phyloP scores from a whole-genome alignment of 352 stramenopile species.

The Phytopythium helicoides region DNA sequence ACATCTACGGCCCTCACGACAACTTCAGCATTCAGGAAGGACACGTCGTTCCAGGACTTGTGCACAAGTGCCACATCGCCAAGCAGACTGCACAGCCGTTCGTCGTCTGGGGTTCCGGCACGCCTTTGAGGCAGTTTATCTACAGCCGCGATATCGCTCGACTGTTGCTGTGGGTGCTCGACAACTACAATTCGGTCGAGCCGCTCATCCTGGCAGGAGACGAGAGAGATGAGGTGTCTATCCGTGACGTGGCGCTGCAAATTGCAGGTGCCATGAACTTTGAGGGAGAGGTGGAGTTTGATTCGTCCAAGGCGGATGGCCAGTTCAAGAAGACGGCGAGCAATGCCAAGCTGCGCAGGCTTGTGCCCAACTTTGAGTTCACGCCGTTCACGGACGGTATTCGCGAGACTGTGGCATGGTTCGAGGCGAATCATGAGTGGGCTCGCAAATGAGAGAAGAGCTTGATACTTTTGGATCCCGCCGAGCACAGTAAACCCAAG shows the following conservation, averaged over 20 bases:
- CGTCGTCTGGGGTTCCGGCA: conserved; percentile 94
- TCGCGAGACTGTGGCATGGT: conserved; percentile 49
- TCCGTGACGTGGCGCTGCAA: conserved; percentile 89
- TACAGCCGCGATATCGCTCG: conserved; percentile 94
- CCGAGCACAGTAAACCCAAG: too few species aligned
- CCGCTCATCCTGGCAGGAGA: conserved; percentile 96
- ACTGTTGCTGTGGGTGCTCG: conserved; percentile 88
- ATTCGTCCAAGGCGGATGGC: conserved; percentile 95
- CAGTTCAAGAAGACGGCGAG: conserved; percentile 99
- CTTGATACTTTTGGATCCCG: too few species aligned
- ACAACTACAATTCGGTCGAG: conserved; percentile 83
- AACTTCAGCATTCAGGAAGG: conserved; percentile 98
- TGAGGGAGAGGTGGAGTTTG: conserved; percentile 83
- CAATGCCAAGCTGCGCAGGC: conserved; percentile 93
- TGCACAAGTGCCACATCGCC: conserved; percentile 98
- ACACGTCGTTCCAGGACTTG: conserved; percentile 97
- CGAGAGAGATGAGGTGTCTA: conserved; percentile 94
- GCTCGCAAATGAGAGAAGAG: conserved; percentile 36
- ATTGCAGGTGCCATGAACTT: conserved; percentile 85
- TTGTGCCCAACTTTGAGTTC: conserved; percentile 93
- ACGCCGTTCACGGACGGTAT: conserved; percentile 90
- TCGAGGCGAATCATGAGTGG: conserved; percentile 39
- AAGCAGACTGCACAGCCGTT: conserved; percentile 91
- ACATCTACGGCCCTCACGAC: conserved; percentile 98
- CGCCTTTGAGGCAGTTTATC: conserved; percentile 97